These are phyloP conservation scores for Tricharina praecox DNA, from an alignment of 495 filamentous ascomycete species.

Conservation along the genomic window DNA sequence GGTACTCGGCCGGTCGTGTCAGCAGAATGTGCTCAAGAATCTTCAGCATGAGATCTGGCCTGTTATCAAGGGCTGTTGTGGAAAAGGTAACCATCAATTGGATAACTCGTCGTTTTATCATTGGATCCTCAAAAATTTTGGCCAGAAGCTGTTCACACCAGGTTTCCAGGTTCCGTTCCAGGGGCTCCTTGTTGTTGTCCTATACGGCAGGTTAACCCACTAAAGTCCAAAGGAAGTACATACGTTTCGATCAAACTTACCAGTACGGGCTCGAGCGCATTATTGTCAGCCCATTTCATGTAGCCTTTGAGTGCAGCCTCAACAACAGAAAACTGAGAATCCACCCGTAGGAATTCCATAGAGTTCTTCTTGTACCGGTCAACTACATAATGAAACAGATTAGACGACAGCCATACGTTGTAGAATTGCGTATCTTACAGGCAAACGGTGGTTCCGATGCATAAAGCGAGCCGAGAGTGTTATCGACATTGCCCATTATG, in stretches of 20 bases:
- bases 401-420: background rate
- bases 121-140: constrained; percentile 69
- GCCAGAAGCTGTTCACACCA: constrained; percentile 66
- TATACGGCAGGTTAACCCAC: constrained; percentile 23
- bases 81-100: constrained; percentile 76
- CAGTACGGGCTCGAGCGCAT: constrained; percentile 39
- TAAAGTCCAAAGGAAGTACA: background rate
- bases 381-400: constrained; percentile 29
- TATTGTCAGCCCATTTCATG: constrained; percentile 51
- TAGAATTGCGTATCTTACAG: constrained; percentile 33
- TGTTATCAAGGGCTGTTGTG: constrained; percentile 60
- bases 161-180: constrained; percentile 53
- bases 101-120: constrained; percentile 66
- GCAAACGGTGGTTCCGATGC: constrained; percentile 49
- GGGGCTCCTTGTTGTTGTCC: constrained; percentile 41
- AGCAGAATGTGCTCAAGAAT: constrained; percentile 81
- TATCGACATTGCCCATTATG: constrained; percentile 61
- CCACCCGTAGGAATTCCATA: constrained; percentile 55
- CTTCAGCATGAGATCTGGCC: constrained; percentile 62
- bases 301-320: constrained; percentile 86
- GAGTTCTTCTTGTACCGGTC: constrained; percentile 67
- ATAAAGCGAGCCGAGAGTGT: constrained; percentile 57
- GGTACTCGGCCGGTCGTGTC: constrained; percentile 52
- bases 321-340: constrained; percentile 77
- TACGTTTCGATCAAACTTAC: constrained; percentile 21